A percentile compares a stretch with the other conserved stretches of the same genome.
Evolutionary conservation across 1,139 yeast species (phyloP).

Genomic region (Blastobotrys raffinosifermentans): DNA sequence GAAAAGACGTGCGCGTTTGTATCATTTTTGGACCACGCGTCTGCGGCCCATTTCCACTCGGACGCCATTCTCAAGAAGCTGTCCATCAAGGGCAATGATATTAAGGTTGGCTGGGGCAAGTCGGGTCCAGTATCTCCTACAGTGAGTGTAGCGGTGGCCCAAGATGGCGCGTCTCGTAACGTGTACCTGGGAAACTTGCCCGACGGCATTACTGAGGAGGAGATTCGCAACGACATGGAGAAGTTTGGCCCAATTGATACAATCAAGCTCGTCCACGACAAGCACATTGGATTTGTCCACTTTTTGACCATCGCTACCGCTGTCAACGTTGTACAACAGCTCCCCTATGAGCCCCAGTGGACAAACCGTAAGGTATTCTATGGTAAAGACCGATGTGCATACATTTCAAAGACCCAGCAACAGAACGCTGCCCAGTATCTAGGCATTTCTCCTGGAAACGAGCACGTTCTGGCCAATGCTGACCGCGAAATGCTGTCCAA

Average conservation of each 20-base stretch:
- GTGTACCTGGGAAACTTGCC: constrained; percentile 77
- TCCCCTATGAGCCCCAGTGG: constrained; percentile 52
- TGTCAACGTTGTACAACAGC: constrained; percentile 67
- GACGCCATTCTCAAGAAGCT: constrained; percentile 43
- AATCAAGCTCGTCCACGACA: constrained; percentile 64
- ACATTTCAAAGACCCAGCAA: constrained; percentile 88
- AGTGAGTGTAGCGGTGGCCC: constrained; percentile 66
- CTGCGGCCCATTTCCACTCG: constrained; percentile 46
- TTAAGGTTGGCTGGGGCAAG: constrained; percentile 62
- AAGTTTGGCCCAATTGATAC: constrained; percentile 80
- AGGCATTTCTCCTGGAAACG: constrained; percentile 88
- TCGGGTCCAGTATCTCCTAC: constrained; percentile 61
- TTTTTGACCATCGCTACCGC: constrained; percentile 80
- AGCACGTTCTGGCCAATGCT: constrained; percentile 72
- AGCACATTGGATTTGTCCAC: constrained; percentile 74
- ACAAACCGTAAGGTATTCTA: constrained; percentile 63
- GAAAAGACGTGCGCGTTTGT: constrained; percentile 44
- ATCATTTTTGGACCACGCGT: constrained; percentile 41
- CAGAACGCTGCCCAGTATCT: constrained; percentile 95
- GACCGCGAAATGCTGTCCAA: constrained; percentile 55
- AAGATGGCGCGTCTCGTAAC: constrained; percentile 87
- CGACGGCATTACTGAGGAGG: constrained; percentile 52
- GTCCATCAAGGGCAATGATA: constrained; percentile 41
- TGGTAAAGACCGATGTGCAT: constrained; percentile 83
- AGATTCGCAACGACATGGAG: constrained; percentile 54